Conservation (phyloP, 352 stramenopile genomes). For the Aphanomyces stellatus region DNA sequence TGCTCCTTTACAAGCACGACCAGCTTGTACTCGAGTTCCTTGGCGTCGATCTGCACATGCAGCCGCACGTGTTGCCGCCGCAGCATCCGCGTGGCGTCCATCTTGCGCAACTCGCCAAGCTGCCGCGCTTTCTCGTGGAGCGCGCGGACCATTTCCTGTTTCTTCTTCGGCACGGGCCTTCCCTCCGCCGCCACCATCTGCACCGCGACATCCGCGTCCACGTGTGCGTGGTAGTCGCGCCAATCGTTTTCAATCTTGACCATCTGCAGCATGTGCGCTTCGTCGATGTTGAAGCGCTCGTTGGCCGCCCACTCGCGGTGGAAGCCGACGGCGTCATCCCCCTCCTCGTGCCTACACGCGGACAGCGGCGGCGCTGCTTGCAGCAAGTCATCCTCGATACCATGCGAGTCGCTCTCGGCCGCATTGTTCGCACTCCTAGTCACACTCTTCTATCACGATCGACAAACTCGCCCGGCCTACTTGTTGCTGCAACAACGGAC, state of each 20-base stretch:
- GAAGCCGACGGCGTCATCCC: slow-evolving; percentile 24
- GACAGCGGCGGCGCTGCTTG: slow-evolving; percentile 4
- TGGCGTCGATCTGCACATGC: slow-evolving; percentile 2
- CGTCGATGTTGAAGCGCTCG: slow-evolving; percentile 60
- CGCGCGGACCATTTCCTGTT: no score
- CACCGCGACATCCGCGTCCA: background rate
- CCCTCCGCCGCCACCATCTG: background rate
- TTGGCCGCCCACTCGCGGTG: slow-evolving; percentile 45
- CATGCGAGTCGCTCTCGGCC: no score
- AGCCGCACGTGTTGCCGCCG: background rate
- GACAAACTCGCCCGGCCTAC: no score
- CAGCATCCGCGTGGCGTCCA: background rate
- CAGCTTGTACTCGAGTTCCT: background rate
- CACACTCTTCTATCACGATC: no score
- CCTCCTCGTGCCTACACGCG: no score
- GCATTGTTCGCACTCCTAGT: no score
- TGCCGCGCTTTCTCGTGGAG: no score
- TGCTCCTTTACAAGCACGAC: background rate
- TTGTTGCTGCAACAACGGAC: slow-evolving; percentile 25
- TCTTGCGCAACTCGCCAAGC: background rate
- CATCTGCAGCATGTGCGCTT: slow-evolving; percentile 54
- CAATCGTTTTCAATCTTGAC: slow-evolving; percentile 40
- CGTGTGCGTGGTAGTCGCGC: background rate
- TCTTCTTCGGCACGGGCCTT: no score
- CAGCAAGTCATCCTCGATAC: background rate